phyloP scores from a whole-genome alignment of 768 basidiomycete species.

The Candolleomyces aberdarensis region DNA sequence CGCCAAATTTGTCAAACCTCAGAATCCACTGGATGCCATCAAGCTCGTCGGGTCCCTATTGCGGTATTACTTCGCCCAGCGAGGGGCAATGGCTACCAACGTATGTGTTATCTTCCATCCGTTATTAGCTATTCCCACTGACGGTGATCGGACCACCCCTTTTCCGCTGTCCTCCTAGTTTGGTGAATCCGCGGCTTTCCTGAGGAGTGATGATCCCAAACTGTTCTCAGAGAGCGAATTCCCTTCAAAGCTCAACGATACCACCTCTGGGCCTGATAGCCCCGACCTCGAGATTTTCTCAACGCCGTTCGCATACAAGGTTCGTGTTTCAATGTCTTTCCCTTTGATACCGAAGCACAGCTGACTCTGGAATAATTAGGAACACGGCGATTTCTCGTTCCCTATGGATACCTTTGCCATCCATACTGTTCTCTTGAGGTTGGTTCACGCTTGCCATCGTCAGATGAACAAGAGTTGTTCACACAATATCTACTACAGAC shows the following conservation, averaged over 20 bases:
- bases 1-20: constrained; percentile 36
- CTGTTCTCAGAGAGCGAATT: constrained; percentile 40
- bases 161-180: constrained; percentile 20
- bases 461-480: too few relatives aligned
- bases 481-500: constrained; percentile 15
- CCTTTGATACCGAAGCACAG: neutral
- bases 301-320: constrained; percentile 39
- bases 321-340: constrained; percentile 3
- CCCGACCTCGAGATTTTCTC: constrained; percentile 43
- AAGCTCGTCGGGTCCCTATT: constrained; percentile 29
- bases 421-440: constrained; percentile 30
- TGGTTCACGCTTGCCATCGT: too few relatives aligned
- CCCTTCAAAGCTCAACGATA: constrained; percentile 30
- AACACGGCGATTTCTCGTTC: constrained; percentile 34
- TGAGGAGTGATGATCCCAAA: constrained; percentile 44
- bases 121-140: neutral
- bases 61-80: constrained; percentile 42
- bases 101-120: constrained; percentile 30
- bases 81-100: constrained; percentile 52
- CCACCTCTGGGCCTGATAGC: constrained; percentile 34
- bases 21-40: constrained; percentile 19
- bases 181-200: constrained; percentile 52
- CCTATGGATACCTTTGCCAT: constrained; percentile 36
- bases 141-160: constrained; percentile 1
- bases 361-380: constrained; percentile 14